Conservation (phyloP, 371 early-diverging fungal genomes). For the Apophysomyces elegans region DNA sequence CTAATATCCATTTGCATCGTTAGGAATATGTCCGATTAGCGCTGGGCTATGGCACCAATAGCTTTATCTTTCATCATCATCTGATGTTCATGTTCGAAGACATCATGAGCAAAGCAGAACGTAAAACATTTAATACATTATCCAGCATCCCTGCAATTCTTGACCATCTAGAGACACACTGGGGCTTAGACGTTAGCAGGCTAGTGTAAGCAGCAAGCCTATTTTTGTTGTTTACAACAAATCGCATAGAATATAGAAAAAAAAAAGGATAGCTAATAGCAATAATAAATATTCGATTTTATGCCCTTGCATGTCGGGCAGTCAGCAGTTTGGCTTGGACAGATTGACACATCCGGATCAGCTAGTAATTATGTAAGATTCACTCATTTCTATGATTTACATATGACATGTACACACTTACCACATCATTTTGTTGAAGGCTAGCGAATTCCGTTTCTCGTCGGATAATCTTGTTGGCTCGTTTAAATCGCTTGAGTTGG, state of each 20-base stretch:
- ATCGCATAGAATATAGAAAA: too few species aligned
- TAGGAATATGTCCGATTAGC: conserved; percentile 78
- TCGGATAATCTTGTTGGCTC: conserved; percentile 38
- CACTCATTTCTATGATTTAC: too few species aligned
- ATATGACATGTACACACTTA: conserved; percentile 23
- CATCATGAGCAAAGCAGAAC: conserved; percentile 86
- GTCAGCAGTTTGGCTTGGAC: conserved; percentile 13
- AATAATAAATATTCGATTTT: neutral
- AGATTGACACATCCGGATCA: conserved; percentile 22
- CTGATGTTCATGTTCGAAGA: conserved; percentile 93
- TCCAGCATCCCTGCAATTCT: conserved; percentile 80
- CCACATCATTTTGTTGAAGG: conserved; percentile 22
- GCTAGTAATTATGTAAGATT: conserved; percentile 1
- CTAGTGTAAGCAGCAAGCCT: conserved; percentile 12
- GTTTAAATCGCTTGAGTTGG: conserved; percentile 33
- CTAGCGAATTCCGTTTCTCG: conserved; percentile 31
- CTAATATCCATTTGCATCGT: neutral
- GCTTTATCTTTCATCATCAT: conserved; percentile 92
- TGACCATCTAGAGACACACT: conserved; percentile 81
- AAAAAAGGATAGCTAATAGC: neutral
- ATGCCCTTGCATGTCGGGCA: neutral
- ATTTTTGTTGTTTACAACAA: too few species aligned
- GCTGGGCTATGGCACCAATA: conserved; percentile 82
- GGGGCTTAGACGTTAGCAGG: conserved; percentile 59
- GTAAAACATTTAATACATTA: conserved; percentile 85